Conservation (phyloP, 2,329 filamentous ascomycete genomes). For the Talaromyces sp. region DNA sequence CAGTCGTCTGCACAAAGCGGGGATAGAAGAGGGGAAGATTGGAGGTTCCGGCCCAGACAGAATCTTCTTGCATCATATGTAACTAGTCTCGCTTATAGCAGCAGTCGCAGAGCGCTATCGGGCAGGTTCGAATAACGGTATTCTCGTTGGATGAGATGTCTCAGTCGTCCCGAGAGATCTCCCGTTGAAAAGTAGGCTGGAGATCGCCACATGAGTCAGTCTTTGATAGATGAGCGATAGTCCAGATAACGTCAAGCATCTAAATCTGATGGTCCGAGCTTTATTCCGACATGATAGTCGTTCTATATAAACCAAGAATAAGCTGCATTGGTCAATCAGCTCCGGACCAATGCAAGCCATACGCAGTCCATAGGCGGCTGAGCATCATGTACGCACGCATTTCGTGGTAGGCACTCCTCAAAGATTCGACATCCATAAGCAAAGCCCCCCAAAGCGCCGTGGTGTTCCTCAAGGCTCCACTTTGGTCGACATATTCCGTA, state of each 20-base stretch:
- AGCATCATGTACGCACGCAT: neutral
- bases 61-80: neutral
- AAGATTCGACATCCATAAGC: neutral
- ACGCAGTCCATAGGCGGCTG: slow-evolving; percentile 1
- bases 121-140: neutral
- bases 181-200: neutral
- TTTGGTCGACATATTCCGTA: neutral
- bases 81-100: neutral
- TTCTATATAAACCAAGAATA: neutral
- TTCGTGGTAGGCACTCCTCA: neutral
- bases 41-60: neutral
- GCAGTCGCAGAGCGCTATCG: neutral
- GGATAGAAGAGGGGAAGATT: slow-evolving; percentile 5
- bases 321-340: neutral
- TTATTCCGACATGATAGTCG: neutral
- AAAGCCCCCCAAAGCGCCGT: neutral
- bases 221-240: neutral
- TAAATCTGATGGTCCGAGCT: neutral
- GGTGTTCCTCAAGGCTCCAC: slow-evolving; percentile 3
- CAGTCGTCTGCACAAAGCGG: neutral
- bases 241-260: slow-evolving; percentile 1
- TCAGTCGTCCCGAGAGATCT: neutral
- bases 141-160: neutral
- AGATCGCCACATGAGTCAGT: slow-evolving; percentile 8
- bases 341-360: slow-evolving; percentile 6